Conservation (phyloP, 1,284 basidiomycete genomes). For the Sanghuangporus weigelae region DNA sequence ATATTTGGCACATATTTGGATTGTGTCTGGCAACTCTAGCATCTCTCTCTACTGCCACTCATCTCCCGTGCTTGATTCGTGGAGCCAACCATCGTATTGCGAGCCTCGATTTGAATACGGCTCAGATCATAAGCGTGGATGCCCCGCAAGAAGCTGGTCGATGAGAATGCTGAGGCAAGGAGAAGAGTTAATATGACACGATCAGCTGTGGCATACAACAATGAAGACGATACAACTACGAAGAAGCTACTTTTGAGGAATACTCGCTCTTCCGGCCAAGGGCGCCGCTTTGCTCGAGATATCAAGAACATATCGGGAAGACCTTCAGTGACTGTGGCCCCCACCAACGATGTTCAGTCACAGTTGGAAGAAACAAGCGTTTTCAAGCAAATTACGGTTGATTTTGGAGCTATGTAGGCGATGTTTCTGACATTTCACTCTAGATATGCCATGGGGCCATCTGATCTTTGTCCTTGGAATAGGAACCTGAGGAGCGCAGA, state of each 20-base stretch:
- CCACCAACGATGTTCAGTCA: background rate
- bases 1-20: too few relatives aligned
- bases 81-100: too few relatives aligned
- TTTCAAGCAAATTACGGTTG: background rate
- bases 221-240: background rate
- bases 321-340: background rate
- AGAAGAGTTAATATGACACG: background rate
- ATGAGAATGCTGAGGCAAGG: slow-evolving; percentile 9
- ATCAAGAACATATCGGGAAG: slow-evolving; percentile 5
- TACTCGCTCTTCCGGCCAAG: background rate
- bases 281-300: slow-evolving; percentile 4
- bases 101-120: background rate
- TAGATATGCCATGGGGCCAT: background rate
- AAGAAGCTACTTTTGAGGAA: background rate
- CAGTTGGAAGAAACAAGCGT: background rate
- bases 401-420: background rate
- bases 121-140: background rate
- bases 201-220: background rate
- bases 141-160: background rate
- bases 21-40: too few relatives aligned
- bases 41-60: too few relatives aligned
- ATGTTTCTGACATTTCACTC: background rate
- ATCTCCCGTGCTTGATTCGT: too few relatives aligned
- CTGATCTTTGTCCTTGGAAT: background rate
- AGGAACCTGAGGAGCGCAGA: background rate